These are phyloP conservation scores for Ilyonectria destructans DNA, from an alignment of 2,329 filamentous ascomycete species.

Conservation along the genomic window DNA sequence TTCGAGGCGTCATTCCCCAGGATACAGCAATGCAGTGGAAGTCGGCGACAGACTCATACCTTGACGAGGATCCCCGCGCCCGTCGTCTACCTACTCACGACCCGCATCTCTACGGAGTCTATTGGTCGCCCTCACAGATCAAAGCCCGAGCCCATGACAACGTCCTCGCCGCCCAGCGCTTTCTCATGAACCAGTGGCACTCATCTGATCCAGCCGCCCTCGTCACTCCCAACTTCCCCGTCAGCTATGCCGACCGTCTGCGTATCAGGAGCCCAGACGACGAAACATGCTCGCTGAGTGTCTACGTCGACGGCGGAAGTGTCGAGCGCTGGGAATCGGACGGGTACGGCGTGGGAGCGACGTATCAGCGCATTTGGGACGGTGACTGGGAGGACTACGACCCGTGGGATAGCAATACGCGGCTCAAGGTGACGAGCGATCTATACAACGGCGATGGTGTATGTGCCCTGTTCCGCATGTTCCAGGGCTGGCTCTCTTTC, in stretches of 20 bases:
- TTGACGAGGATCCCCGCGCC: conserved; percentile 63
- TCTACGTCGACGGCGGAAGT: conserved; percentile 76
- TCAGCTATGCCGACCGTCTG: conserved; percentile 75
- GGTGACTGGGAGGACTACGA: conserved; percentile 84
- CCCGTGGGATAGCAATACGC: conserved; percentile 79
- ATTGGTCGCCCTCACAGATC: conserved; percentile 60
- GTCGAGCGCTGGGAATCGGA: conserved; percentile 78
- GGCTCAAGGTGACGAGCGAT: conserved; percentile 77
- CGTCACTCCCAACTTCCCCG: conserved; percentile 63
- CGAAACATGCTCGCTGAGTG: conserved; percentile 68
- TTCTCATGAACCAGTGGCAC: conserved; percentile 61
- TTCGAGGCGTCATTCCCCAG: conserved; percentile 52
- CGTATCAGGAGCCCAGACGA: conserved; percentile 69
- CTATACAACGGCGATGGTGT: conserved; percentile 81
- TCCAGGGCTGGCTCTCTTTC: conserved; percentile 83
- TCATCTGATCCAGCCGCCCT: conserved; percentile 58
- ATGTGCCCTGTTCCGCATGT: conserved; percentile 84
- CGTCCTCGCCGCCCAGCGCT: conserved; percentile 59
- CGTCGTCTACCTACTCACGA: conserved; percentile 53
- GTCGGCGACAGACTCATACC: conserved; percentile 67
- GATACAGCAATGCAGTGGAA: conserved; percentile 62
- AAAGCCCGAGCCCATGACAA: conserved; percentile 59
- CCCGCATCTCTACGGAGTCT: conserved; percentile 56
- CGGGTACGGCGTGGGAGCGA: conserved; percentile 71
- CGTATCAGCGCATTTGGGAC: conserved; percentile 77